Evolutionary conservation across 352 stramenopile genomes (phyloP).

Genomic region (Aphanomyces invadans): DNA sequence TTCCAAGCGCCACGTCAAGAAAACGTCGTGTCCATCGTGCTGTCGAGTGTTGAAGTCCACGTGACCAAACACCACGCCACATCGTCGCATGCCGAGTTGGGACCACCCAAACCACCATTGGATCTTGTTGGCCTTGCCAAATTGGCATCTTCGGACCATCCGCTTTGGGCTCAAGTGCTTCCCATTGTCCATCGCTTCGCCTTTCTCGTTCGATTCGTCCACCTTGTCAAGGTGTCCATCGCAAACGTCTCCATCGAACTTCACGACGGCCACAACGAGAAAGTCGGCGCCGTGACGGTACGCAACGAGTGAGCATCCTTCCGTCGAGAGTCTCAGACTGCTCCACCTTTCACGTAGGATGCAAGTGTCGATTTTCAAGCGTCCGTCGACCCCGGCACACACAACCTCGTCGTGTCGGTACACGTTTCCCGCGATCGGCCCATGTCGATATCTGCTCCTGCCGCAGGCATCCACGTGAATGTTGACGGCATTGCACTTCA

Average conservation of each 20-base stretch:
- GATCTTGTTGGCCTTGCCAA: background rate
- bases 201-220: slow-evolving; percentile 19
- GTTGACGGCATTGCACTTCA: slow-evolving; percentile 27
- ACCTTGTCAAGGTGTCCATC: slow-evolving; percentile 10
- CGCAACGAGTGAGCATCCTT: no score
- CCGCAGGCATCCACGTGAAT: background rate
- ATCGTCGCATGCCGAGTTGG: slow-evolving; percentile 1
- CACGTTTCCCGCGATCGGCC: background rate
- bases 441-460: background rate
- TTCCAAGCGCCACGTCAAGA: slow-evolving; percentile 37
- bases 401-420: background rate
- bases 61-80: slow-evolving; percentile 19
- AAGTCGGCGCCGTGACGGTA: background rate
- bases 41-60: slow-evolving; percentile 35
- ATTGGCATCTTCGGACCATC: slow-evolving; percentile 17
- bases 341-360: slow-evolving; percentile 3
- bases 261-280: background rate
- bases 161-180: slow-evolving; percentile 10
- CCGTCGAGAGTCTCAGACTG: background rate
- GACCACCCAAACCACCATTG: background rate
- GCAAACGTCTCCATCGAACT: slow-evolving; percentile 3
- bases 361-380: background rate
- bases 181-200: slow-evolving; percentile 1
- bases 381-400: background rate
- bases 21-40: slow-evolving; percentile 37